These are phyloP conservation scores for Colletotrichum graminicola DNA, from an alignment of 2,329 filamentous ascomycete genomes.

Conservation along the genomic window DNA sequence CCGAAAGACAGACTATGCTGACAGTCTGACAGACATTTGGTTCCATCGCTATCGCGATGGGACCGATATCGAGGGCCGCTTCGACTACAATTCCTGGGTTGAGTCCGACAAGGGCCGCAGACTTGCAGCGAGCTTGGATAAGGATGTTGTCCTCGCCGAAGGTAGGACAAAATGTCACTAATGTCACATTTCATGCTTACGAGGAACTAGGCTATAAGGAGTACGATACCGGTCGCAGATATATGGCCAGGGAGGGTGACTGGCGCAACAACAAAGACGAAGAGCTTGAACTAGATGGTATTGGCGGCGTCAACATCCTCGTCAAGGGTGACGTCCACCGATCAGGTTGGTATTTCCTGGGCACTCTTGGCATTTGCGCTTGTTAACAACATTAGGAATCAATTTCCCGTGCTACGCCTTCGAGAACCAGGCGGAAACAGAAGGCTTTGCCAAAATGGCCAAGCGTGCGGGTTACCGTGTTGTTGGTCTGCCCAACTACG, in stretches of 20 bases:
- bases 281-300: slow-evolving; percentile 92
- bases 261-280: slow-evolving; percentile 93
- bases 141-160: slow-evolving; percentile 88
- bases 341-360: slow-evolving; percentile 72
- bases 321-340: slow-evolving; percentile 98
- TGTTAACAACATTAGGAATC: slow-evolving; percentile 72
- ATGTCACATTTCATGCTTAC: slow-evolving; percentile 38
- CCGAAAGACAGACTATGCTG: slow-evolving; percentile 31
- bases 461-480: slow-evolving; percentile 95
- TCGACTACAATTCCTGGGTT: slow-evolving; percentile 99
- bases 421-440: slow-evolving; percentile 98
- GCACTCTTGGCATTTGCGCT: too few species aligned
- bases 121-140: slow-evolving; percentile 78
- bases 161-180: slow-evolving; percentile 62
- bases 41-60: slow-evolving; percentile 89
- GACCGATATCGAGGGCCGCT: slow-evolving; percentile 92
- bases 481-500: slow-evolving; percentile 93
- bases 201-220: slow-evolving; percentile 83
- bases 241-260: slow-evolving; percentile 93
- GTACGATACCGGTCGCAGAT: slow-evolving; percentile 88
- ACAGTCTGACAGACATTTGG: slow-evolving; percentile 80
- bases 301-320: slow-evolving; percentile 96
- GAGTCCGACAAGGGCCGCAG: slow-evolving; percentile 88
- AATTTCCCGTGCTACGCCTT: slow-evolving; percentile 98
- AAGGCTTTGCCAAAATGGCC: slow-evolving; percentile 99